A percentile compares a stretch with the other conserved stretches of the same genome.
Evolutionary conservation across 768 basidiomycete genomes (phyloP).

Genomic region (Phaffia australis): DNA sequence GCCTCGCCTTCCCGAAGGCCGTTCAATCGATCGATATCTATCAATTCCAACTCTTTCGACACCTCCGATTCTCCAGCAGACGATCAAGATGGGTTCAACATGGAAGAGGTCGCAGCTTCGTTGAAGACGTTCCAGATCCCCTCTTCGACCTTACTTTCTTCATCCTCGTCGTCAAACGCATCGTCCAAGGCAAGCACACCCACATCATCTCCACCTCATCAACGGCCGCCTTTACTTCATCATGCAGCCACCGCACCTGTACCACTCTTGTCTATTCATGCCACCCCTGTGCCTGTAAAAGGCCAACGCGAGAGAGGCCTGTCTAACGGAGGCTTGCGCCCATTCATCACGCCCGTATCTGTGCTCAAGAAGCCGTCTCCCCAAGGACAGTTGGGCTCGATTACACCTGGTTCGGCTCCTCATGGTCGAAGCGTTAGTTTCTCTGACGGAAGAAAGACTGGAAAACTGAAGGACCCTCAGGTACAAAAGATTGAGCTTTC

Average conservation of each 20-base stretch:
- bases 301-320: conserved; percentile 6
- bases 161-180: conserved; percentile 2
- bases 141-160: neutral
- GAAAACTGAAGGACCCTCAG: conserved; percentile 64
- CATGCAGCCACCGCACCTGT: conserved; percentile 19
- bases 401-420: conserved; percentile 18
- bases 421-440: conserved; percentile 61
- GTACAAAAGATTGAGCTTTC: conserved; percentile 33
- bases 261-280: neutral
- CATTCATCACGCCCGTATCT: conserved; percentile 23
- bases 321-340: conserved; percentile 18
- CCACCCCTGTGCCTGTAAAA: conserved; percentile 14
- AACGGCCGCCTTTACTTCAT: conserved; percentile 2
- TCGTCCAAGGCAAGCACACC: neutral
- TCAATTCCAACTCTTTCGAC: conserved; percentile 11
- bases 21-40: conserved; percentile 4
- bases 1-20: no score
- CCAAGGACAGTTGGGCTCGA: neutral
- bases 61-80: no score
- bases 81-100: conserved; percentile 1
- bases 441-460: conserved; percentile 82
- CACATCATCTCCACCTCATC: neutral
- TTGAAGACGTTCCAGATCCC: conserved; percentile 27
- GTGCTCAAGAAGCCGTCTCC: conserved; percentile 26
- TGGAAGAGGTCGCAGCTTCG: conserved; percentile 18